phyloP scores from a whole-genome alignment of 169 alveolate genomes.

The Theileria orientalis region DNA sequence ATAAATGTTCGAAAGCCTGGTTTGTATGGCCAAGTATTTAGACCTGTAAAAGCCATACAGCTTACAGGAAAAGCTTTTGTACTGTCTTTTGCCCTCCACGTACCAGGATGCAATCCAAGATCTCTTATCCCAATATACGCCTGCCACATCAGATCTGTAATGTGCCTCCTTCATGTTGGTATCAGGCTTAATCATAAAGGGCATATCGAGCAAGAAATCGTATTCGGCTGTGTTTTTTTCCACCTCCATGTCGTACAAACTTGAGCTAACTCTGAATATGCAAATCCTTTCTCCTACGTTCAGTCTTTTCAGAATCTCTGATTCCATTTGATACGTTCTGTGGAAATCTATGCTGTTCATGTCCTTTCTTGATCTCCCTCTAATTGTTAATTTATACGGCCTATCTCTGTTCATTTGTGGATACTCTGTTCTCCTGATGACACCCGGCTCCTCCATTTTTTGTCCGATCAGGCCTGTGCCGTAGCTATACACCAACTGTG shows the following conservation, averaged over 20 bases:
- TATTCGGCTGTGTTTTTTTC: constrained; percentile 68
- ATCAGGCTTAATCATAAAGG: constrained; percentile 67
- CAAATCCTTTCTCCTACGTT: constrained; percentile 45
- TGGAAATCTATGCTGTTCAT: background rate
- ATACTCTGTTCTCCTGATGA: background rate
- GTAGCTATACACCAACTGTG: background rate
- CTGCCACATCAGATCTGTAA: constrained; percentile 72
- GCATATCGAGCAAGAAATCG: constrained; percentile 76
- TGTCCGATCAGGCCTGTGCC: background rate
- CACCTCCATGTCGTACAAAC: constrained; percentile 1
- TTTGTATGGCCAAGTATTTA: constrained; percentile 81
- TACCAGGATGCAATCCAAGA: constrained; percentile 87
- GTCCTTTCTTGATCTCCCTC: background rate
- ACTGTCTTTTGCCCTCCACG: constrained; percentile 73
- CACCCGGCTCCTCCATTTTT: background rate
- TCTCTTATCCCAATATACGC: constrained; percentile 85
- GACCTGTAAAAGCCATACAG: constrained; percentile 81
- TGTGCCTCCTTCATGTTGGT: constrained; percentile 49
- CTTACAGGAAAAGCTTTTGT: constrained; percentile 79
- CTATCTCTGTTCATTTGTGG: background rate
- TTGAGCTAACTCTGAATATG: constrained; percentile 17
- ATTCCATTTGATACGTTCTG: background rate
- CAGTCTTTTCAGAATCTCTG: constrained; percentile 29
- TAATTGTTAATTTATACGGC: background rate
- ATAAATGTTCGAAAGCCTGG: constrained; percentile 69